Base-by-base conservation (phyloP, 139 green algal genomes). In the Chlorella sp. region DNA sequence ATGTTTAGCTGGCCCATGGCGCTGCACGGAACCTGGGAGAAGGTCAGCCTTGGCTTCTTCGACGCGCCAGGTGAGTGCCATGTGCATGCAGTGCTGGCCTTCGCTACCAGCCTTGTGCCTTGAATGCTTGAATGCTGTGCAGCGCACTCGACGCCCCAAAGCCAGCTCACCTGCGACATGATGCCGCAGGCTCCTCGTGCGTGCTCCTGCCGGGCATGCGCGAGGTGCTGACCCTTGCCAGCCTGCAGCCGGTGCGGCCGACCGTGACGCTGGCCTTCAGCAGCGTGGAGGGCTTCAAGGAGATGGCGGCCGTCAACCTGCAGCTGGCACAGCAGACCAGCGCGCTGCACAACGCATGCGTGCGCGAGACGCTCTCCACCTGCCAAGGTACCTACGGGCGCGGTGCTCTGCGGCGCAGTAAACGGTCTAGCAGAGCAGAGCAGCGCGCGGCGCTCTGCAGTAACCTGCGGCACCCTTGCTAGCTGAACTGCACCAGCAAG, bases 1-100 rank as follows among this genome's bases (percentile, higher is more conserved):
- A 72, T 88, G 49, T 85, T 88, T 60, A 50, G 72, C 31, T 88
- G 82, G 82, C 82, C 82, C 20, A n/a, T n/a, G n/a, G n/a, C n/a
- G n/a, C 31, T 71, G 42, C 42, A 59, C 33, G 69, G 42, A 29
- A 69, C 50, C 5, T 85, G 76, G 74, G 68, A 83, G 36, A 82
- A 88, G 74, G 70, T 84, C 71, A 71, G 64, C 22, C 82, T 79
- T 17, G 82, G 82, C 22, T 88, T 84, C 71, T 79, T 85, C 31
- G 79, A 88, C 67, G 82, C 82, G 6, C 78, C 82, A 62, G 79
- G 74, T 75, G 35, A 35, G n/a, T n/a, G n/a, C n/a, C n/a, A n/a
- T n/a, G n/a, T n/a, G n/a, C n/a, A n/a, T n/a, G n/a, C n/a, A n/a
- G n/a, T n/a, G n/a, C n/a, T n/a, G n/a, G n/a, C n/a, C n/a, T n/a